These are phyloP conservation scores for Capronia epimyces DNA, from an alignment of 2,329 filamentous ascomycete species.

Conservation along the genomic window DNA sequence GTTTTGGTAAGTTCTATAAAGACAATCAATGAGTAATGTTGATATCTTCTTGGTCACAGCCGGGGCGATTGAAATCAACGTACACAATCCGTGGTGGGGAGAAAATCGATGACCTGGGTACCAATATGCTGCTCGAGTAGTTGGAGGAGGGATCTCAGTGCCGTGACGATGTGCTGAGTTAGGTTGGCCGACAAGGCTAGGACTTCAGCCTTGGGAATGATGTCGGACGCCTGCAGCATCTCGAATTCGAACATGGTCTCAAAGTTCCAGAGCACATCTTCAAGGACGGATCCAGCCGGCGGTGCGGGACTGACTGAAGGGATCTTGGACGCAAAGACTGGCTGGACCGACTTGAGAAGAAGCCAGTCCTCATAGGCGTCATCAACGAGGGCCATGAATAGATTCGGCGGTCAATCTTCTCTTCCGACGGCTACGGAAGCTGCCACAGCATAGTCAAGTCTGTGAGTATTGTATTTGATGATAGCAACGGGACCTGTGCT, in stretches of 20 bases:
- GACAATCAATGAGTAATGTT: not conserved
- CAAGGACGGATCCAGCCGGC: not conserved
- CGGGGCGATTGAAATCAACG: not conserved
- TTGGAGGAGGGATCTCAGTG: not conserved
- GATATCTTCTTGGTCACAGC: not conserved
- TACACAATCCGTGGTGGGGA: not conserved
- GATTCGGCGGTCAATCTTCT: not conserved
- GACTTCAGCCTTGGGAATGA: not conserved
- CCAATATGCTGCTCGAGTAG: not conserved
- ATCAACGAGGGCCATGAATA: not conserved
- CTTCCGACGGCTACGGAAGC: no score
- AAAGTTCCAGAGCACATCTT: not conserved
- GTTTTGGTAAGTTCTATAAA: not conserved
- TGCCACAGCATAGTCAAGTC: no score
- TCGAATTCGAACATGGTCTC: slow-evolving; percentile 2
- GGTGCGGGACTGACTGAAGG: not conserved
- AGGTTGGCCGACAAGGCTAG: not conserved
- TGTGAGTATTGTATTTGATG: no score
- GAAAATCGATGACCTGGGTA: not conserved
- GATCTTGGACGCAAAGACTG: not conserved
- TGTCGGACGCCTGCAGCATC: not conserved
- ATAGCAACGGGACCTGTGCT: no score
- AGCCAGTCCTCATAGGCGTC: not conserved
- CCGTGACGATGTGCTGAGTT: not conserved
- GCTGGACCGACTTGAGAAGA: not conserved